Evolutionary conservation across 805 yeast genomes (phyloP).

Genomic region (Wickerhamiella cacticola): DNA sequence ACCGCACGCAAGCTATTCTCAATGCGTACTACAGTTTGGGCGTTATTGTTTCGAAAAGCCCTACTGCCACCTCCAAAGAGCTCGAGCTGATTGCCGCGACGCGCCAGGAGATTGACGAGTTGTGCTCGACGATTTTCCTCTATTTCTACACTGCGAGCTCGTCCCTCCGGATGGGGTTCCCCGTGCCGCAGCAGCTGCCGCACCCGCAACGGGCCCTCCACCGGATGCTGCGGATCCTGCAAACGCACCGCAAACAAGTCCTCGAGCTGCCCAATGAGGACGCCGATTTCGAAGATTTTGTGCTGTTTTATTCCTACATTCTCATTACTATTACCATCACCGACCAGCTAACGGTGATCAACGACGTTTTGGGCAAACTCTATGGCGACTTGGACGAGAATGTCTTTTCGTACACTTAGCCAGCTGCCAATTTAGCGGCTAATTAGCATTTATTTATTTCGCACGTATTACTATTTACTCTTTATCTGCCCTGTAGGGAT

Average conservation of each 20-base stretch:
- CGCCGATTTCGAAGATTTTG: slow-evolving; percentile 54
- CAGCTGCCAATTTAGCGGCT: too few species aligned
- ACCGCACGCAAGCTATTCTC: slow-evolving; percentile 49
- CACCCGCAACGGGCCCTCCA: slow-evolving; percentile 65
- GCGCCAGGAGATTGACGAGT: slow-evolving; percentile 44
- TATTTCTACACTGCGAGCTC: slow-evolving; percentile 56
- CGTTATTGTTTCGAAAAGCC: slow-evolving; percentile 53
- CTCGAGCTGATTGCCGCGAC: slow-evolving; percentile 41
- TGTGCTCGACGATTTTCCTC: slow-evolving; percentile 59
- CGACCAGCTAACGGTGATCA: slow-evolving; percentile 49
- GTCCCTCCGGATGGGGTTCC: slow-evolving; percentile 62
- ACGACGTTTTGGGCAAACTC: slow-evolving; percentile 42
- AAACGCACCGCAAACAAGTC: slow-evolving; percentile 37
- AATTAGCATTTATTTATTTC: too few species aligned
- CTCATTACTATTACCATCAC: slow-evolving; percentile 58
- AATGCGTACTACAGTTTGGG: slow-evolving; percentile 68
- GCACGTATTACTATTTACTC: too few species aligned
- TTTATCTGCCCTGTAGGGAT: too few species aligned
- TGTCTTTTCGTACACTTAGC: slow-evolving; percentile 32
- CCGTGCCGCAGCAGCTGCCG: slow-evolving; percentile 66
- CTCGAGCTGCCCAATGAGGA: slow-evolving; percentile 23
- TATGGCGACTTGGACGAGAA: slow-evolving; percentile 60
- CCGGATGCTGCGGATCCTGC: slow-evolving; percentile 51
- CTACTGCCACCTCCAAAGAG: slow-evolving; percentile 42
- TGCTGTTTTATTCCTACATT: slow-evolving; percentile 60